phyloP scores from a whole-genome alignment of 331 rosid species.

The Erythrophleum ivorense region DNA sequence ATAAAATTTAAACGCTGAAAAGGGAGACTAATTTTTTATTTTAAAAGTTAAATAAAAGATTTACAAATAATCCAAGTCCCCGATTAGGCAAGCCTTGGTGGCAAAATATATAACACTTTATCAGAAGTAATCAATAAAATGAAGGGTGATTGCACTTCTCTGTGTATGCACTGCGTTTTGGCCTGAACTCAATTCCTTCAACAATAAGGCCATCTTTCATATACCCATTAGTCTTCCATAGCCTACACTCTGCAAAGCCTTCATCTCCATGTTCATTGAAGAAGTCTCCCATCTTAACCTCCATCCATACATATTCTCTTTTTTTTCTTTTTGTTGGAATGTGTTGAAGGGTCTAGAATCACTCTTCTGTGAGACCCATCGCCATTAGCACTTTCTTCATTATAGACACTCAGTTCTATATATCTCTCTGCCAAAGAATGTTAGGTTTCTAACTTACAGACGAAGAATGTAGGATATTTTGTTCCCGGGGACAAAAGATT shows the following conservation, averaged over 20 bases:
- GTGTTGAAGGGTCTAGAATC: slow-evolving; percentile 15
- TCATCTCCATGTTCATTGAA: slow-evolving; percentile 33
- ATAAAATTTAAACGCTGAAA: no score
- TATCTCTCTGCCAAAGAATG: background rate
- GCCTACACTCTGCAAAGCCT: slow-evolving; percentile 10
- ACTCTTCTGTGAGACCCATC: background rate
- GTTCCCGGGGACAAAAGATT: slow-evolving; percentile 36
- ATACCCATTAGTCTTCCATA: slow-evolving; percentile 7
- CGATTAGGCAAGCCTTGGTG: no score
- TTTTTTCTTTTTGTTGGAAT: background rate
- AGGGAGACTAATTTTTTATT: no score
- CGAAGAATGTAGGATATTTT: slow-evolving; percentile 36
- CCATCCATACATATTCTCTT: slow-evolving; percentile 49
- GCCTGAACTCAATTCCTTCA: slow-evolving; percentile 32
- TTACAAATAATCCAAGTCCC: no score
- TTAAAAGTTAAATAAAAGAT: no score
- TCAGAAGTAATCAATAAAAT: no score
- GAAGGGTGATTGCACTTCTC: no score
- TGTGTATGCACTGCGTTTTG: background rate
- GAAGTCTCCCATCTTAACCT: slow-evolving; percentile 50
- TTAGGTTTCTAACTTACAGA: slow-evolving; percentile 24
- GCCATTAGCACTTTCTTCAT: background rate
- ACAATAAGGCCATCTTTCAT: slow-evolving; percentile 27
- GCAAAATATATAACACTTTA: no score
- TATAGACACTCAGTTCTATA: slow-evolving; percentile 1